Base-by-base conservation (phyloP, 805 yeast genomes). In the Jamesozyma gamospora region DNA sequence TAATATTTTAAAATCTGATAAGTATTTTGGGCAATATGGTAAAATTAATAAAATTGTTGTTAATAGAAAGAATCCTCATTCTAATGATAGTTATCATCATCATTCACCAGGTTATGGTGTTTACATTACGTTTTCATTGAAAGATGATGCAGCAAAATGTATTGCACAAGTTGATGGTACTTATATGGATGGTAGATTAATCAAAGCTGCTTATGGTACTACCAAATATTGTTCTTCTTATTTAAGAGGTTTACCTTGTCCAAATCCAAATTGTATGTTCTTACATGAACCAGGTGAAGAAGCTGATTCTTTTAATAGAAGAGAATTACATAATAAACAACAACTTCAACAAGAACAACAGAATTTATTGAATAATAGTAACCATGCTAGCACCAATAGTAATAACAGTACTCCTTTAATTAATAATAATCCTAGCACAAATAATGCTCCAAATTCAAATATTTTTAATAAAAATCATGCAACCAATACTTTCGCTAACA, bases 211-310 rank as follows among this genome's bases (percentile, higher is more conserved):
- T 0, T 94, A 88, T 61, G 99, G 99, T 58, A 92, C 98, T 4
- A 92, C 99, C 11, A 92, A 92, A 63, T 92, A 92, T 66, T 92
- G 99, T 62, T 85, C 95, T n/a, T 82, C 95, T 3, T 92, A 92
- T 58, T 67, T 92, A 47, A 74, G 96, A 50, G 96, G 96, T 28
- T 94, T 85, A 59, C 81, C 92, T 9, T 92, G 99, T 65, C 98
- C 95, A 43, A 92, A 92, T 63, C 97, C 97, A 46, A 86, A 87
- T 56, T 92, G 99, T 71, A 92, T 92, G 98, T 92, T 92, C 55
- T 71, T 92, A 53, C 99, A 92, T 61, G 98, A 92, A 63, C 98
- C 98, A 6, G 98, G 99, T 43, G 99, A 92, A 67, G 98, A 92
- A 62, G 97, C 97, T 2, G 98, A 92, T 54, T 82, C 95, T 10